Conservation (phyloP, 73 alveolate genomes). For the Paramecium sonneborni region DNA sequence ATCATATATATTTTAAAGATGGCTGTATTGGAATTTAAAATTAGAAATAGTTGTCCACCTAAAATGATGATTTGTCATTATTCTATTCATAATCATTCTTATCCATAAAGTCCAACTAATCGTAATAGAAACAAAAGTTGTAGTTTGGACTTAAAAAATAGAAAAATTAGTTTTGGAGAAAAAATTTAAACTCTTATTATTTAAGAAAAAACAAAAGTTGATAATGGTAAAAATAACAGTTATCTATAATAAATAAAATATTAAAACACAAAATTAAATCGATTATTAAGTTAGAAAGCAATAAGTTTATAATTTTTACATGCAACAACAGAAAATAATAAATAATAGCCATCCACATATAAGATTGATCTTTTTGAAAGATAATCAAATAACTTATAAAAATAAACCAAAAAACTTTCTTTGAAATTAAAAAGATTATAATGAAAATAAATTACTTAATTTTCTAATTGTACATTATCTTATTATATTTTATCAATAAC, state of each 20-base stretch:
- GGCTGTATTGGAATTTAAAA: background rate
- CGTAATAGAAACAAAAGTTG: constrained; percentile 2
- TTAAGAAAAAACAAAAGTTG: background rate
- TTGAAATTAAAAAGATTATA: background rate
- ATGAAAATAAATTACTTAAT: background rate
- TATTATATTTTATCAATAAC: constrained; percentile 23
- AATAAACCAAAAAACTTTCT: background rate
- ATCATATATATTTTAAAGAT: background rate
- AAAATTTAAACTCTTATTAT: background rate
- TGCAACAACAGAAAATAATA: background rate
- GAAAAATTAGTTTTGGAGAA: background rate
- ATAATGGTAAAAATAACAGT: background rate
- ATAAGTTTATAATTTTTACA: background rate
- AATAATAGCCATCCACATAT: background rate
- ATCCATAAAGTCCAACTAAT: background rate
- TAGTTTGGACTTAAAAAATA: background rate
- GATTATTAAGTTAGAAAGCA: background rate
- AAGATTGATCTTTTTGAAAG: background rate
- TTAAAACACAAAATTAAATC: background rate
- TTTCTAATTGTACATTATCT: background rate
- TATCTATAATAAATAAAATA: background rate
- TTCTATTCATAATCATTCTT: background rate
- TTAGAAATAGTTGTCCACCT: background rate
- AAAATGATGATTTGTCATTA: background rate
- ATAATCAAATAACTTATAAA: background rate